Evolutionary conservation across 2,329 filamentous ascomycete species (phyloP), one percentile per base, ranked within the genome.

Genomic region (Nectriaceae sp.): DNA sequence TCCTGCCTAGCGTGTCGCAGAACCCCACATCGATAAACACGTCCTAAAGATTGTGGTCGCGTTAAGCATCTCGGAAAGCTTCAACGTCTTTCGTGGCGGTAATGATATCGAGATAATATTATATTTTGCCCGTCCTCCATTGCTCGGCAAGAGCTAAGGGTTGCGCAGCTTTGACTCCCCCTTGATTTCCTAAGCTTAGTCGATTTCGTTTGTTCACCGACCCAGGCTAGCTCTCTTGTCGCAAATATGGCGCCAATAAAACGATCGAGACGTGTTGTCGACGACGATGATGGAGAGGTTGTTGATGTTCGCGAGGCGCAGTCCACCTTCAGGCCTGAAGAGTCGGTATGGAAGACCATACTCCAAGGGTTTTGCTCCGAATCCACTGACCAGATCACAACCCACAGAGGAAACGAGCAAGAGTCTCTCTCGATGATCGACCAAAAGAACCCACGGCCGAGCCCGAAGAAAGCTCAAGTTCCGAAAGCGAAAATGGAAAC

Each of bases 291-390:
- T 6, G 64, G 19, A 21, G 18, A 68, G 15, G 53, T 67, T 21
- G 58, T 66, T 3, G 64, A 74, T 15, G 59, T 68, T n/a, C 64
- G 63, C n/a, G 62, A 70, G 38, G 72, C 73, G 11, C 73, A 68
- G 52, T 75, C 76, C 2, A 69, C 65, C 20, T 57, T 75, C 21
- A 67, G 68, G 29, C 64, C 64, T n/a, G 58, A 61, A 4, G 67
- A n/a, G n/a, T n/a, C n/a, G n/a, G n/a, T n/a, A n/a, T n/a, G n/a
- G n/a, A n/a, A n/a, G n/a, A n/a, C n/a, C n/a, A n/a, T n/a, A n/a
- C n/a, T n/a, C n/a, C n/a, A n/a, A n/a, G n/a, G n/a, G n/a, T n/a
- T n/a, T n/a, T n/a, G n/a, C n/a, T n/a, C n/a, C n/a, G n/a, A 72
- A 19, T 15, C 26, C 26, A 42, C 26, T 35, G 33, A 20, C 47